Evolutionary conservation across 2,329 filamentous ascomycete genomes (phyloP).

Genomic region (Sporothrix pallida): DNA sequence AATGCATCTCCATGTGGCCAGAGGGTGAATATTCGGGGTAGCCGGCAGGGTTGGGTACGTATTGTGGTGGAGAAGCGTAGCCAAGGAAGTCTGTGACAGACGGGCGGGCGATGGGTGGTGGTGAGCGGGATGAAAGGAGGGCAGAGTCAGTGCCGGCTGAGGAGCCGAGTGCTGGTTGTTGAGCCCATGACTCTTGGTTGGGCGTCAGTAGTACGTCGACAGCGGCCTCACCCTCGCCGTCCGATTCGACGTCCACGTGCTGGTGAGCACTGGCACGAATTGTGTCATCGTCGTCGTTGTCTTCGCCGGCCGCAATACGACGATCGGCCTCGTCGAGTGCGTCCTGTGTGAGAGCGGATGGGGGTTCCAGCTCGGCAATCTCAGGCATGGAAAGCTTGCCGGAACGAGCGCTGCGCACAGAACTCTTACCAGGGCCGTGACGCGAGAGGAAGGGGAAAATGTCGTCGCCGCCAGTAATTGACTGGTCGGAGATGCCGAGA

Average conservation of each 20-base stretch:
- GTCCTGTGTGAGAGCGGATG: slow-evolving; percentile 56
- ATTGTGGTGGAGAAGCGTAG: slow-evolving; percentile 16
- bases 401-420: slow-evolving; percentile 57
- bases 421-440: slow-evolving; percentile 61
- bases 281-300: slow-evolving; percentile 47
- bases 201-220: slow-evolving; percentile 36
- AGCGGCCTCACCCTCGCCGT: slow-evolving; percentile 6
- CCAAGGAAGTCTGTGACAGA: slow-evolving; percentile 25
- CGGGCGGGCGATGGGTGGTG: slow-evolving; percentile 23
- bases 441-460: slow-evolving; percentile 51
- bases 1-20: neutral
- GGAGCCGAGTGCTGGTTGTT: slow-evolving; percentile 37
- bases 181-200: slow-evolving; percentile 31
- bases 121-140: slow-evolving; percentile 22
- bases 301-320: slow-evolving; percentile 43
- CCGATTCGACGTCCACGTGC: slow-evolving; percentile 44
- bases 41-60: neutral
- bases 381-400: slow-evolving; percentile 60
- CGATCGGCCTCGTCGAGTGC: slow-evolving; percentile 62
- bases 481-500: slow-evolving; percentile 24
- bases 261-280: slow-evolving; percentile 48
- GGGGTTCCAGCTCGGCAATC: slow-evolving; percentile 61
- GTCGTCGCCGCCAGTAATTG: slow-evolving; percentile 47
- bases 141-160: slow-evolving; percentile 28
- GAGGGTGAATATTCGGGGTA: slow-evolving; percentile 15